Evolutionary conservation across 148 eudicot genomes (phyloP), one percentile per base, ranked within the genome.

Genomic region (Amaranthus hypochondriacus): DNA sequence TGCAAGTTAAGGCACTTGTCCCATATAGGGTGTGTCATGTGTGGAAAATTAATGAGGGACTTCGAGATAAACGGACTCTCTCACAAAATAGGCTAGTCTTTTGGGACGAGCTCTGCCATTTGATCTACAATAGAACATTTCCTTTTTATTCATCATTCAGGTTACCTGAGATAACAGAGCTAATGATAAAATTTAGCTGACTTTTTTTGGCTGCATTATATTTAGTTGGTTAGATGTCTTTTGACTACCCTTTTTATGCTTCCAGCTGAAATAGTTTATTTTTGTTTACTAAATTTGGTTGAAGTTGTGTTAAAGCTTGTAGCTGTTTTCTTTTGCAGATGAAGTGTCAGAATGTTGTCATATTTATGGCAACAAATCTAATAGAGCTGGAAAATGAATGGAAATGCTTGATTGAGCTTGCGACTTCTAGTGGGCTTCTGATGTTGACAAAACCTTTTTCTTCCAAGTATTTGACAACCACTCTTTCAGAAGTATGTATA

Each of bases 281-380:
- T 11, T 49, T 56, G 50, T 59, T 78, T 58, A 57, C 50, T 6
- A 28, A 28, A 28, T 28, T 69, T 62, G 28, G 52, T 47, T 28
- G 28, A 57, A 58, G 54, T 62, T 11, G 51, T 54, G n/a, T 60
- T 28, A 28, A 48, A 61, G 46, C 71, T 80, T 63, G 65, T 72
- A 51, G 21, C 42, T 48, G 56, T 75, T 76, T 54, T 73, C 67
- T 81, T 79, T 73, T 81, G 83, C 69, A 94, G 98, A 89, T 94
- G 67, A 89, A 94, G 80, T 94, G 93, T 75, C 84, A 78, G 56
- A 94, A 94, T 84, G 97, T 94, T 47, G 82, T 89, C 28, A 76
- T 89, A 73, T 83, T 91, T 10, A 81, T 83, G 71, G 89, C 98
- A 63, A 88, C 97, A 52, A 94, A 91, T 84, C 80, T 83, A 79